Conservation (phyloP, 1,139 yeast genomes). For the Saccharomyces hybrid region DNA sequence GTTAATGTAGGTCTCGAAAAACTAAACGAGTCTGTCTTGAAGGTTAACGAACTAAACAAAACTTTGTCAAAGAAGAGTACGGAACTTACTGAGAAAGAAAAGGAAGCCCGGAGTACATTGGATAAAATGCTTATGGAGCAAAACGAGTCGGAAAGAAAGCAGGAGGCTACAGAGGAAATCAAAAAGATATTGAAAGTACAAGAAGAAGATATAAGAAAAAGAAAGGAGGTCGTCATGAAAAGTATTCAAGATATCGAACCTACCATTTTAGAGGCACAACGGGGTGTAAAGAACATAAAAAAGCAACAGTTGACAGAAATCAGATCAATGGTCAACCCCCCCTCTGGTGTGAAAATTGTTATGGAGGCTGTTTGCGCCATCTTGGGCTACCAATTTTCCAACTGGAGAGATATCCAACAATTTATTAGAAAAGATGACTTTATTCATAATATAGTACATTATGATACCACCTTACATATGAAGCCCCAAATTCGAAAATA, state of each 20-base stretch:
- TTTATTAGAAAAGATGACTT: conserved; percentile 81
- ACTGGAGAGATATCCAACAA: conserved; percentile 84
- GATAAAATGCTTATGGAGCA: conserved; percentile 79
- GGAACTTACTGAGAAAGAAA: conserved; percentile 48
- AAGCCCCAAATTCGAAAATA: conserved; percentile 43
- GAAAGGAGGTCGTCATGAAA: conserved; percentile 48
- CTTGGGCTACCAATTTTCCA: conserved; percentile 58
- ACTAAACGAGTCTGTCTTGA: conserved; percentile 67
- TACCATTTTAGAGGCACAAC: conserved; percentile 72
- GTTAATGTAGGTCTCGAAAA: conserved; percentile 67
- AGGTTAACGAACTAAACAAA: conserved; percentile 54
- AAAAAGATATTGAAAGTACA: conserved; percentile 64
- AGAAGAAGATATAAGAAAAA: conserved; percentile 50
- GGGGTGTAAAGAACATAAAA: conserved; percentile 83
- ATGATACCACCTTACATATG: conserved; percentile 56
- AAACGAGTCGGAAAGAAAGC: conserved; percentile 85
- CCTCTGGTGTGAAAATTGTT: conserved; percentile 76
- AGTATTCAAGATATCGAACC: conserved; percentile 79
- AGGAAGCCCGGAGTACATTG: conserved; percentile 64
- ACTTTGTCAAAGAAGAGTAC: conserved; percentile 48
- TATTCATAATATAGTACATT: conserved; percentile 72
- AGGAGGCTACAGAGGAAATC: conserved; percentile 75
- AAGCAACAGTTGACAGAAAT: conserved; percentile 88
- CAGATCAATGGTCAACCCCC: conserved; percentile 86
- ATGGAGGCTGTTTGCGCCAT: conserved; percentile 83